Base-by-base conservation (phyloP, 2,329 filamentous ascomycete species). In the Tolypocladium album region DNA sequence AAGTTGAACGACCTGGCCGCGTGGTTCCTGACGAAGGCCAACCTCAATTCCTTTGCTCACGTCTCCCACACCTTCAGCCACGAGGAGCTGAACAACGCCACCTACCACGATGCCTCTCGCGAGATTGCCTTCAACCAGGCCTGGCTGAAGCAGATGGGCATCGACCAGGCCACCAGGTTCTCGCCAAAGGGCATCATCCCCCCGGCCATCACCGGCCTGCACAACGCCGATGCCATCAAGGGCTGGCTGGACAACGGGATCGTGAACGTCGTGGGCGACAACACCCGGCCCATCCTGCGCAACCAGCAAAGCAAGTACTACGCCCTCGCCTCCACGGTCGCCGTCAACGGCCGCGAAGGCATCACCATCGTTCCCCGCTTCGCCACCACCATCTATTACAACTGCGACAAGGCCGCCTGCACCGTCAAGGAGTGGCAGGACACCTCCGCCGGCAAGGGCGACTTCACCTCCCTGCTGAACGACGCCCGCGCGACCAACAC, bases 61-160 rank as follows among this genome's bases (percentile, higher is more conserved):
- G 72, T 87, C n/a, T 84, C 82, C 1, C 84, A 87, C 69, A 86
- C 84, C 1, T 86, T 86, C 68, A 82, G 81, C 3, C 84, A 86
- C 63, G 73, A 79, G 64, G 79, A 80, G 62, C 71, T 85, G 61
- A 80, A 85, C 65, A 85, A 86, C 62, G 80, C 82, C 9, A 86
- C 83, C 0, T 86, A 83, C 70, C 67, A 73, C 3, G 84, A 87
- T 64, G 74, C 82, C 1, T 68, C 69, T 60, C 81, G 79, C 64
- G 84, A 87, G 68, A 84, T 86, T 52, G 73, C 75, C 27, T 86
- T 83, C 73, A 87, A 87, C 71, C 74, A 80, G 64, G 80, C 77
- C 13, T 87, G 83, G 82, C 68, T 85, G 50, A 74, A 76, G 61
- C 78, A 83, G 64, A 74, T 79, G 12, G 80, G 81, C 15, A 72